Evolutionary conservation across 306 rosid genomes (phyloP).

Genomic region (Cercis canadensis): DNA sequence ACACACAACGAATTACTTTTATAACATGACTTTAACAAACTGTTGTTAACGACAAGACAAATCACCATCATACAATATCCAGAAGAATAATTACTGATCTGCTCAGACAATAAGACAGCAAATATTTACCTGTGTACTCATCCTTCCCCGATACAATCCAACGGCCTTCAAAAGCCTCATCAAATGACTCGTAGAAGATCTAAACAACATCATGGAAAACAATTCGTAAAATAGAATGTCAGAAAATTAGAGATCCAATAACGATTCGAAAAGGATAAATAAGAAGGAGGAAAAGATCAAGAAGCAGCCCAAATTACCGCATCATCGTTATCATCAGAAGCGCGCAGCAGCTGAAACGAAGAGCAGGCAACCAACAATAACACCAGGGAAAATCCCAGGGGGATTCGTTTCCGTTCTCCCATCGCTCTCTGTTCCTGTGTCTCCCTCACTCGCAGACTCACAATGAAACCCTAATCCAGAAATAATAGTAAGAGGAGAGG

Average conservation of each 20-base stretch:
- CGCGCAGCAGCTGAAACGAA: slow-evolving; percentile 50
- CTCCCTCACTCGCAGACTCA: not conserved
- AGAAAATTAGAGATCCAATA: slow-evolving; percentile 28
- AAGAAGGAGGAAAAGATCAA: not conserved
- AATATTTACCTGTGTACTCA: slow-evolving; percentile 62
- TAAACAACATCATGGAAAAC: slow-evolving; percentile 26
- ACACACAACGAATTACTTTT: too few relatives aligned
- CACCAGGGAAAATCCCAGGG: slow-evolving; percentile 38
- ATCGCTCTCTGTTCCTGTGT: slow-evolving; percentile 8
- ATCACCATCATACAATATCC: not conserved
- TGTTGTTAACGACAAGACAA: not conserved
- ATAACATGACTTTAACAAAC: too few relatives aligned
- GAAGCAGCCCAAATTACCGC: slow-evolving; percentile 27
- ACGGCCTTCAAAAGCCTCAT: slow-evolving; percentile 71
- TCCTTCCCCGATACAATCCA: slow-evolving; percentile 82
- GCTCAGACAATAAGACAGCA: not conserved
- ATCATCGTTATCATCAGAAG: slow-evolving; percentile 62
- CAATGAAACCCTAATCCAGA: slow-evolving; percentile 32
- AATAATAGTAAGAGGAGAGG: not conserved
- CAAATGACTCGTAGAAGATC: slow-evolving; percentile 90
- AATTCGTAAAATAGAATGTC: slow-evolving; percentile 2
- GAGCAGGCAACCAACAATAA: slow-evolving; percentile 50
- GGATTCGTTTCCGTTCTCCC: slow-evolving; percentile 46
- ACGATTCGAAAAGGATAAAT: too few relatives aligned
- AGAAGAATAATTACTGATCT: not conserved